These are phyloP conservation scores for Dentipellis sp. DNA, from an alignment of 768 basidiomycete genomes.

Conservation along the genomic window DNA sequence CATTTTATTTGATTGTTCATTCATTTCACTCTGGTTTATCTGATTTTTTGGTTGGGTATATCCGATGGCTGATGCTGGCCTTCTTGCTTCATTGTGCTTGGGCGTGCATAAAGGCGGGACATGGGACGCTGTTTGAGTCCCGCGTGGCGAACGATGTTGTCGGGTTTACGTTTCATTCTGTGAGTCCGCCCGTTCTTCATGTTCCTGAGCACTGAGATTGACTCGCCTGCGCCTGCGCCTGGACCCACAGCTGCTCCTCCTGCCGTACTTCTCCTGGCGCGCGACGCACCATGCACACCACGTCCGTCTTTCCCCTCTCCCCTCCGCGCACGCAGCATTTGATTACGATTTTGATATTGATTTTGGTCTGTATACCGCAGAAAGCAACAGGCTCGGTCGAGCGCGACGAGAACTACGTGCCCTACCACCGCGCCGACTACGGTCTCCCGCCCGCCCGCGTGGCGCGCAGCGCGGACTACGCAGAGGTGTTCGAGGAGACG, in stretches of 20 bases:
- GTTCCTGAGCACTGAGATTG: not conserved
- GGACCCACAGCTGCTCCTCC: not conserved
- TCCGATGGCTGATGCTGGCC: not conserved
- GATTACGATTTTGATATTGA: not conserved
- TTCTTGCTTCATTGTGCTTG: too few relatives aligned
- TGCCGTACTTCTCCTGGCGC: conserved; percentile 6
- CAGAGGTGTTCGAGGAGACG: conserved; percentile 45
- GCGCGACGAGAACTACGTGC: conserved; percentile 24
- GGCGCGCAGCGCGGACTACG: conserved; percentile 36
- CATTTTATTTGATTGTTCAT: not conserved
- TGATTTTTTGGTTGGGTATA: too few relatives aligned
- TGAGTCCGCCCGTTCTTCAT: not conserved
- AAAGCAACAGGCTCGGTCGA: conserved; percentile 16
- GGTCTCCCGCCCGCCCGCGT: conserved; percentile 30
- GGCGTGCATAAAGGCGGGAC: not conserved
- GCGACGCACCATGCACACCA: conserved; percentile 5
- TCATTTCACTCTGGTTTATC: not conserved
- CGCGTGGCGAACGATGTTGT: not conserved
- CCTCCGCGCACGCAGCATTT: not conserved
- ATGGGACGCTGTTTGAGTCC: conserved; percentile 1
- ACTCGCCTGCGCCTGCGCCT: not conserved
- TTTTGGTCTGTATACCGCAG: not conserved
- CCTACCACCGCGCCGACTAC: conserved; percentile 31
- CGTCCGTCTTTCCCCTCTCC: not conserved
- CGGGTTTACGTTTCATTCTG: conserved; percentile 1